phyloP scores from a whole-genome alignment of 108 stramenopile genomes.

The Cyclotella baltica region DNA sequence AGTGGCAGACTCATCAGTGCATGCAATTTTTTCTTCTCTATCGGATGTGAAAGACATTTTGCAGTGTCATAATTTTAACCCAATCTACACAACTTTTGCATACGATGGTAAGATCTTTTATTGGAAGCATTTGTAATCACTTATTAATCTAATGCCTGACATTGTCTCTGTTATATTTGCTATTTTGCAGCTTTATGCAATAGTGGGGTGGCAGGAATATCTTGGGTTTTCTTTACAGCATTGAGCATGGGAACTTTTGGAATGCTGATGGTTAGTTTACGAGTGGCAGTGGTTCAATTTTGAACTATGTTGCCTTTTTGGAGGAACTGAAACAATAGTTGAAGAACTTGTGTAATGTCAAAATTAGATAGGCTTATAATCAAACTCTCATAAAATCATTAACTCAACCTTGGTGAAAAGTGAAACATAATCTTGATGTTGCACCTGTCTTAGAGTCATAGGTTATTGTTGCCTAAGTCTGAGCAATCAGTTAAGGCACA shows the following conservation, averaged over 20 bases:
- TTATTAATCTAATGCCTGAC: neutral
- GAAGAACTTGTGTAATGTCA: neutral
- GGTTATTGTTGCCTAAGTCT: too few relatives aligned
- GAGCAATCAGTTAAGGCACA: too few relatives aligned
- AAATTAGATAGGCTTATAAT: neutral
- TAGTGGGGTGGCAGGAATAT: conserved; percentile 39
- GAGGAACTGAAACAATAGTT: too few relatives aligned
- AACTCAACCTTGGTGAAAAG: too few relatives aligned
- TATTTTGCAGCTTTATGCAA: conserved; percentile 18
- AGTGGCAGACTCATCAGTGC: conserved; percentile 20
- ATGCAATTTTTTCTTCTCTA: conserved; percentile 21
- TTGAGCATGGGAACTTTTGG: conserved; percentile 35
- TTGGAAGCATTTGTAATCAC: neutral
- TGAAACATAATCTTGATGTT: too few relatives aligned
- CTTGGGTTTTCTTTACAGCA: conserved; percentile 43
- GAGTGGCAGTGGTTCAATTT: conserved; percentile 29
- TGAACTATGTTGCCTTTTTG: neutral
- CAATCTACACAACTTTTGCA: conserved; percentile 31
- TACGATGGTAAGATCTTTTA: conserved; percentile 28
- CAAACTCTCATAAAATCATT: neutral
- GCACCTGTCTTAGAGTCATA: too few relatives aligned
- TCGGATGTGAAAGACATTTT: conserved; percentile 23
- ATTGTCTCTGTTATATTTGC: neutral
- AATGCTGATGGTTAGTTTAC: conserved; percentile 40
- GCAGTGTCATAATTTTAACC: conserved; percentile 37